These are phyloP conservation scores for Akanthomyces uredinophilus DNA, from an alignment of 2,329 filamentous ascomycete genomes.

Conservation along the genomic window DNA sequence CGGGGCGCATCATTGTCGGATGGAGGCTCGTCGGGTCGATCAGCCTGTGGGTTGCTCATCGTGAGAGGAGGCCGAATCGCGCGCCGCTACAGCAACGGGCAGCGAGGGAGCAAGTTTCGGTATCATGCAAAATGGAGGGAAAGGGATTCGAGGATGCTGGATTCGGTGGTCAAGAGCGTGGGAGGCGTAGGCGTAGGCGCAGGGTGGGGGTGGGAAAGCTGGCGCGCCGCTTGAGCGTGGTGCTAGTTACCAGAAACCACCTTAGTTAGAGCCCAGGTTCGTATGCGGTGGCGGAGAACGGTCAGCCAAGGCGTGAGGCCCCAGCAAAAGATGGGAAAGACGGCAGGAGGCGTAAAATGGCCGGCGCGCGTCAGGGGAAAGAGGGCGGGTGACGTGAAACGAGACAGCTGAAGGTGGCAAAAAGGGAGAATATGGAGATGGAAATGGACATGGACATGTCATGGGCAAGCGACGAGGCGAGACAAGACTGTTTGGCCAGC, in stretches of 20 bases:
- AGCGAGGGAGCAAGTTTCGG: neutral
- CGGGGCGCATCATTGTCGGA: neutral
- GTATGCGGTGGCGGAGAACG: neutral
- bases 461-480: too few species aligned
- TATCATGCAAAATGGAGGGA: neutral
- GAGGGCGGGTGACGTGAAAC: neutral
- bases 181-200: neutral
- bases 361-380: neutral
- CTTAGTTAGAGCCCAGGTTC: neutral
- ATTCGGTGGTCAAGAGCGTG: neutral
- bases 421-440: neutral
- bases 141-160: neutral
- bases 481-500: too few species aligned
- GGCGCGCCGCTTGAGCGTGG: neutral
- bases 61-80: neutral
- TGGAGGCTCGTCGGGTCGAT: constrained; percentile 5
- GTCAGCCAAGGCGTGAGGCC: neutral
- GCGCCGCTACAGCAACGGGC: constrained; percentile 2
- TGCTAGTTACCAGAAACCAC: too few species aligned
- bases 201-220: neutral
- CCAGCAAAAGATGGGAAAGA: neutral
- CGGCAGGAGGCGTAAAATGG: neutral
- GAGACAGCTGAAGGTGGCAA: neutral
- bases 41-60: constrained; percentile 3
- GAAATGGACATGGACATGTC: too few species aligned